Evolutionary conservation across 2,329 filamentous ascomycete genomes (phyloP), one percentile per base, ranked within the genome.

Genomic region (Lachnum nothofagi): DNA sequence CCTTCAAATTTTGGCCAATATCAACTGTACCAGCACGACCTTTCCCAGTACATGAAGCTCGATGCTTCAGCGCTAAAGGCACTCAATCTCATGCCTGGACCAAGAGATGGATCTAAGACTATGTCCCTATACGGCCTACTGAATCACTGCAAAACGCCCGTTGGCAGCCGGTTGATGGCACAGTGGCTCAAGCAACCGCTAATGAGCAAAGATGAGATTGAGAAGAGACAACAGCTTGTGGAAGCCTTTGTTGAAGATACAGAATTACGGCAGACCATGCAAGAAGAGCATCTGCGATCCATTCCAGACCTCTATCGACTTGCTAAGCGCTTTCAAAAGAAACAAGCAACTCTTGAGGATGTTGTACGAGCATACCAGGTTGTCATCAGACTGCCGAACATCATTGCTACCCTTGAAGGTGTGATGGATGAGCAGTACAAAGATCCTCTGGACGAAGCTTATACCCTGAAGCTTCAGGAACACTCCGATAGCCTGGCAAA

Each of bases 181-280:
- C 94, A 98, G 65, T 98, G 93, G 93, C 74, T 98, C 45, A 98
- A 98, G 70, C 93, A 98, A 67, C 93, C 93, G 0, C 72, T 98
- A 33, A 98, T 98, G 93, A 88, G 80, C 70, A 82, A 88, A 54
- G 75, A 78, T 2, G 91, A 95, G 49, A 97, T 98, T 44, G 86
- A 95, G 68, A 86, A 86, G 65, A 81, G 93, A 14, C 93, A 97
- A 61, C 88, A 95, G 66, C 76, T 98, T 4, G 93, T 98, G 0
- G 93, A 97, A 65, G 91, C 91, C 0, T 98, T 98, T 65, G 86
- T 91, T 42, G 85, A 83, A 45, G 91, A 97, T 62, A 97, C 93
- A 0, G 91, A 95, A 64, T 77, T 98, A 31, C 80, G 93, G 14
- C 93, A 97, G 70, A 95, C 86, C 0, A 89, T 98, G 80, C 94